Evolutionary conservation across 371 early-diverging fungal species (phyloP), one percentile per base, ranked within the genome.

Genomic region (Haplosporangium sp.): DNA sequence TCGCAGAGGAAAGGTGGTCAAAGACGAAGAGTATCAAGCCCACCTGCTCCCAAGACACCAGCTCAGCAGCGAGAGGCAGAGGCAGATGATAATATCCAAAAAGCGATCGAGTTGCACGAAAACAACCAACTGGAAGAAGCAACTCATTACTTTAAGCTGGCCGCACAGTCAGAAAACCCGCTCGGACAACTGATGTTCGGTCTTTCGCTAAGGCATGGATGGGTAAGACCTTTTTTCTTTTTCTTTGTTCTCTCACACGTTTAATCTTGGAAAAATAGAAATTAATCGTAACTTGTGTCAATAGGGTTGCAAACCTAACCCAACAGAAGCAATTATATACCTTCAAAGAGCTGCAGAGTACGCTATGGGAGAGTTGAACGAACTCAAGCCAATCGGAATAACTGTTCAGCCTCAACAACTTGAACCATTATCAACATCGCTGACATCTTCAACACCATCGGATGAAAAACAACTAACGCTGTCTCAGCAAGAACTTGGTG

Each of bases 141-240:
- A 4, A 92, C 96, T 0, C 87, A 90, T 55, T 94, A 93, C 76
- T 95, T 96, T 74, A 83, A 89, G 61, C 85, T 92, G 47, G 92
- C 96, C 1, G 96, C 96, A n/a, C 86, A 92, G 48, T 76, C 84
- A 34, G 89, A 90, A 20, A 88, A 89, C 74, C 92, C 95, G 2
- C 71, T 94, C 1, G 97, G 96, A 0, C 83, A 96, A 81, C 89
- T 96, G 66, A 90, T 97, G 68, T 96, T 93, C 75, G 97, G 95
- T 6, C 89, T 97, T 65, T 92, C 95, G 17, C 82, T 96, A 27
- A 88, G 97, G 17, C 97, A 97, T 83, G 97, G 97, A 13, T 96
- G 96, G 93, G 78, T 78, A 73, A 69, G 72, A 40, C 15, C 0
- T 17, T 7, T 35, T 53, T 47, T 47, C 40, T 52, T 11, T 58